Evolutionary conservation across 208 protist species (phyloP).

Genomic region (Leishmania lainsoni): DNA sequence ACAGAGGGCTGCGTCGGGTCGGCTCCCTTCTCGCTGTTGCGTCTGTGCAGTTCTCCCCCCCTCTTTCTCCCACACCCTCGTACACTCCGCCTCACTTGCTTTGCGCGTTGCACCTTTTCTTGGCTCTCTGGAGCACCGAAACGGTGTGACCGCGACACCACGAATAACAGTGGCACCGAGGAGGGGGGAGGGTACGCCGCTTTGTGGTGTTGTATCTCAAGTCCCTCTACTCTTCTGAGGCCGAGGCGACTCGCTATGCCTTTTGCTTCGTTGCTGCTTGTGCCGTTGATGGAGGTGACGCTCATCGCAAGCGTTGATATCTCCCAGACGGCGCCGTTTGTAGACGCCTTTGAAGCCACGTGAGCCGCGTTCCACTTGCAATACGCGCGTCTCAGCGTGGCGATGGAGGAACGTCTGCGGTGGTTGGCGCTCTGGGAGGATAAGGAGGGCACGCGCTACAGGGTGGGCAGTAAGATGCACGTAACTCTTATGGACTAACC

Average conservation of each 20-base stretch:
- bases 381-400: neutral
- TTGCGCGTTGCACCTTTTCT: neutral
- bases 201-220: neutral
- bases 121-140: neutral
- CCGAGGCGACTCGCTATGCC: neutral
- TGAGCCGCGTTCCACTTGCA: neutral
- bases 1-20: neutral
- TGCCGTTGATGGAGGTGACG: neutral
- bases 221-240: neutral
- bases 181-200: neutral
- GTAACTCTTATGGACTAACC: neutral
- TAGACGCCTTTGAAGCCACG: neutral
- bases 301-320: neutral
- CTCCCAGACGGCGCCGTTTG: conserved; percentile 1
- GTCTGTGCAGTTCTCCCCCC: neutral
- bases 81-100: neutral
- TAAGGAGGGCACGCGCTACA: conserved; percentile 5
- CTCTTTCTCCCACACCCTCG: neutral
- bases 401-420: conserved; percentile 3
- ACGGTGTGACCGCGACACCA: neutral
- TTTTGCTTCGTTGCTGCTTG: neutral
- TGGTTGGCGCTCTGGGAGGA: conserved; percentile 3
- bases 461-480: neutral
- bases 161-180: neutral
- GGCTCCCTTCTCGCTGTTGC: neutral